These are phyloP conservation scores for Neofusicoccum kwambonambiense DNA, from an alignment of 2,329 filamentous ascomycete species.

Conservation along the genomic window DNA sequence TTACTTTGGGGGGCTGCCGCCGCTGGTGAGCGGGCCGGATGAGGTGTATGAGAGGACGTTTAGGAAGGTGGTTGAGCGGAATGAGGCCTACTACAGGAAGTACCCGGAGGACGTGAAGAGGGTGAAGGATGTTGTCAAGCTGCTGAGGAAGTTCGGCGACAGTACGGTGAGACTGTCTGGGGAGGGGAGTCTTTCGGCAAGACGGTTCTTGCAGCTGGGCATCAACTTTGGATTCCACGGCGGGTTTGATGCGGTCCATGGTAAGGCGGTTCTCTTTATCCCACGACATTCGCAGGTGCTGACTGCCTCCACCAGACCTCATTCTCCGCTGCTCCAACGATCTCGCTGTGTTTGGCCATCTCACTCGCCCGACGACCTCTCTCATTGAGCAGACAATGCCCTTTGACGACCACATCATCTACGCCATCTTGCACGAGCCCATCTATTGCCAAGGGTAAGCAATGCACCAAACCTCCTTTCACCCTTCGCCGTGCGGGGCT, in stretches of 20 bases:
- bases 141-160: slow-evolving; percentile 58
- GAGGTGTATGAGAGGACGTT: slow-evolving; percentile 74
- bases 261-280: slow-evolving; percentile 29
- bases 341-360: slow-evolving; percentile 70
- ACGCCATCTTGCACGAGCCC: slow-evolving; percentile 82
- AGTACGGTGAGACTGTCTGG: slow-evolving; percentile 66
- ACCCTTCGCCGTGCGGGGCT: too few relatives aligned
- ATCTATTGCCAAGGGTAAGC: slow-evolving; percentile 72
- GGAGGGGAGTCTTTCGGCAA: slow-evolving; percentile 70
- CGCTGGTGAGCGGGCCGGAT: slow-evolving; percentile 64
- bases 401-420: slow-evolving; percentile 78
- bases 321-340: slow-evolving; percentile 71
- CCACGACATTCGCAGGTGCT: background rate
- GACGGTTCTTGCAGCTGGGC: slow-evolving; percentile 74
- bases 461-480: slow-evolving; percentile 32
- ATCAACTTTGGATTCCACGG: slow-evolving; percentile 77
- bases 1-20: slow-evolving; percentile 78
- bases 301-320: slow-evolving; percentile 44
- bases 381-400: slow-evolving; percentile 65
- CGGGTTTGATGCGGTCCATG: slow-evolving; percentile 72
- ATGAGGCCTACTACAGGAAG: slow-evolving; percentile 77
- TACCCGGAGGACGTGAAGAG: slow-evolving; percentile 74
- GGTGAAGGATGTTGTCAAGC: slow-evolving; percentile 64
- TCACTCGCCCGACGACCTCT: slow-evolving; percentile 70
- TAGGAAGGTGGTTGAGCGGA: slow-evolving; percentile 66